Evolutionary conservation across 768 basidiomycete genomes (phyloP), one percentile per base, ranked within the genome.

Genomic region (Infundibulicybe gibba): DNA sequence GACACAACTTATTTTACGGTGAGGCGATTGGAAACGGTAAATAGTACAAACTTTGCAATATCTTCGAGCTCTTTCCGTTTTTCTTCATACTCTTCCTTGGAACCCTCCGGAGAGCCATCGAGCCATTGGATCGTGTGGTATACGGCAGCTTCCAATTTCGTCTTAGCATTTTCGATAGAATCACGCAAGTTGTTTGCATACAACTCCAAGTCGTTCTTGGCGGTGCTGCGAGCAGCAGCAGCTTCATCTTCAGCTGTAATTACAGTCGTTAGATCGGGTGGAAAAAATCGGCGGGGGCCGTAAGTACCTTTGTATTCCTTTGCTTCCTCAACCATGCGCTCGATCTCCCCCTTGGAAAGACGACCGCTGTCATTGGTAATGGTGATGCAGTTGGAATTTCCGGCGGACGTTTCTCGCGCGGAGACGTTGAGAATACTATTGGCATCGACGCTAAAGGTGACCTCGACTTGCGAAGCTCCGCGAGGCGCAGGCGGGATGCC

Each of bases 381-480:
- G 50, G 91, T 94, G 63, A 92, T 92, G 51, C 89, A 87, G 67
- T 85, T 90, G 47, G 90, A 92, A 73, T 97, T 97, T 57, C 94
- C 94, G 47, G 94, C 95, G 9, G 92, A 94, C 79, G 95, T 97
- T 73, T 97, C 94, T 35, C 86, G 74, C 3, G 95, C 94, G 91
- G 91, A 91, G 54, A 98, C 95, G 69, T 94, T 97, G 62, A 95
- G 63, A 95, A 95, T 93, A 75, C 92, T 90, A 69, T 94, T 94
- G 54, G 94, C 93, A 60, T 97, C 94, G 52, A 98, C 93, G 61
- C 94, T 69, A 98, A 97, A 37, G n/a, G 92, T 95, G 61, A 98
- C 94, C 67, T 97, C 94, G 56, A 97, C 79, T 61, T 97, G 95
- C 61, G 95, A 94, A 56, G 95, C 93, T 75, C 94, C 94, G 72